These are phyloP conservation scores for Pythium dissotocum DNA, from an alignment of 352 stramenopile species.

Conservation along the genomic window DNA sequence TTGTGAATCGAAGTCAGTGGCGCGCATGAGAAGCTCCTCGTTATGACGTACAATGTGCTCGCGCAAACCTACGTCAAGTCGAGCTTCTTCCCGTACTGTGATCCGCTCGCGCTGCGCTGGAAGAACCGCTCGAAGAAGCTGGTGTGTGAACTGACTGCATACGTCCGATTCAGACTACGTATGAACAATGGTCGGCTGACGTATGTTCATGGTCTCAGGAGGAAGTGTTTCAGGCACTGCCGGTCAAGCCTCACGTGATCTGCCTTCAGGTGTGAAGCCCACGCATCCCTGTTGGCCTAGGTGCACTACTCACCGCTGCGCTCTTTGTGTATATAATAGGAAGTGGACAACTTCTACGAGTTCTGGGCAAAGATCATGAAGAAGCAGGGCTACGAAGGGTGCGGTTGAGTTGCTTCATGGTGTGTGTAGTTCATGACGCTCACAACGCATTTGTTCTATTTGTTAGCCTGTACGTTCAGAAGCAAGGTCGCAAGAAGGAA, in stretches of 20 bases:
- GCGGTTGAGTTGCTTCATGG: neutral
- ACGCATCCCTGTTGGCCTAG: neutral
- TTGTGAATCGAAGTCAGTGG: constrained; percentile 6
- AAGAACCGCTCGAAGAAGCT: constrained; percentile 70
- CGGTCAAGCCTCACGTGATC: constrained; percentile 67
- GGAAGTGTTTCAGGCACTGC: constrained; percentile 54
- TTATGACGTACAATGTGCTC: constrained; percentile 90
- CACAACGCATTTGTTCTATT: neutral
- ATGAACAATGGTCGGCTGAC: neutral
- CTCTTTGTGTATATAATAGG: constrained; percentile 33
- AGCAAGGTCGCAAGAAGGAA: constrained; percentile 59
- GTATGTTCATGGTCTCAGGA: constrained; percentile 32
- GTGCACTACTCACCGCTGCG: neutral
- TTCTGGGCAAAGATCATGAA: constrained; percentile 70
- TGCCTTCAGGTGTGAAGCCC: constrained; percentile 61
- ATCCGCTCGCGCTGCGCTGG: constrained; percentile 55
- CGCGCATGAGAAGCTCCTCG: constrained; percentile 31
- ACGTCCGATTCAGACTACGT: neutral
- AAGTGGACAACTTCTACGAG: constrained; percentile 75
- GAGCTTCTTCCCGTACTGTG: constrained; percentile 82
- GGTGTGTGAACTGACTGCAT: constrained; percentile 28
- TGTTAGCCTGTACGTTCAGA: constrained; percentile 68
- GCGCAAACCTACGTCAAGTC: constrained; percentile 82
- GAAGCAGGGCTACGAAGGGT: constrained; percentile 67
- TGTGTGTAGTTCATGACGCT: neutral